Evolutionary conservation across 805 yeast genomes (phyloP), one percentile per base, ranked within the genome.

Genomic region (Peterozyma toletana): DNA sequence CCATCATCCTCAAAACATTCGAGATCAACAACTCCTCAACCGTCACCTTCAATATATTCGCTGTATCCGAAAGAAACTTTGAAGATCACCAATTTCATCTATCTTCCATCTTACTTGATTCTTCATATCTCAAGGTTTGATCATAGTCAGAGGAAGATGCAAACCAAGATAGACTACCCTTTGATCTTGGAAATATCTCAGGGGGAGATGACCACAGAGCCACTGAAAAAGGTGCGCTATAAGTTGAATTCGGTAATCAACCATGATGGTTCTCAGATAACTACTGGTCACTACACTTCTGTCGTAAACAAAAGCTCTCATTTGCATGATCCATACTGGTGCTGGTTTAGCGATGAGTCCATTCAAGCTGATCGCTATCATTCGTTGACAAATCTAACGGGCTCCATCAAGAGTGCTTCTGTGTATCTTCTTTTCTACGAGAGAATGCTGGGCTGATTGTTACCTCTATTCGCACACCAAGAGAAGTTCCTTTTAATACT

Each of bases 281-380:
- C 77, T 46, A 78, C 86, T 40, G 95, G 95, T 0, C 95, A 85
- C 58, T 85, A 85, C 55, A 85, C 90, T 1, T 68, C 88, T 0
- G 60, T 82, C 38, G 80, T 82, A 2, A 75, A 80, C 52, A 80
- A 72, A 52, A 45, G 53, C 6, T 38, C 63, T 48, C 60, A 58
- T 36, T 57, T 66, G 38, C 59, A 62, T 6, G 68, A 70, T 46
- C 80, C 80, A 31, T 66, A 67, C 51, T 85, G 93, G 93, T 79
- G 82, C 49, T 73, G 73, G 48, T 85, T 85, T 59, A 91, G 85
- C 56, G 95, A 85, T 59, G 91, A 84, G 41, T 66, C 63, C 37
- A 75, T 74, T 35, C 67, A 71, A 53, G 49, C 58, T 38, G 69
- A 68, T 49, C 27, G 27, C 54, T 68, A 17, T 54, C 63, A 7